These are phyloP conservation scores for Meyerozyma athensensis DNA, from an alignment of 1,139 yeast species.

Conservation along the genomic window DNA sequence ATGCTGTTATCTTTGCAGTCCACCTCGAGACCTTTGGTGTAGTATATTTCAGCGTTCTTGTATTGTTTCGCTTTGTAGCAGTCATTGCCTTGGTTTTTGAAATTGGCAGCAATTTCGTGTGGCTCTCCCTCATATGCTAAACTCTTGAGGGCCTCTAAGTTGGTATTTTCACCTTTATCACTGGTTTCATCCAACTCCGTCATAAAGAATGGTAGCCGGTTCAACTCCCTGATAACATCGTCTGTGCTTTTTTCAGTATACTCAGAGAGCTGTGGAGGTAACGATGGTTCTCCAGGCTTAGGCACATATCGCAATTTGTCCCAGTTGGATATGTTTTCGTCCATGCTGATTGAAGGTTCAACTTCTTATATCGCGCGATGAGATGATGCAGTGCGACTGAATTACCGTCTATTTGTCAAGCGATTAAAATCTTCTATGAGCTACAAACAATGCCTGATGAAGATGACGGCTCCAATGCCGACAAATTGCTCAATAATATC, in stretches of 20 bases:
- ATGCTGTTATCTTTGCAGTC: constrained; percentile 44
- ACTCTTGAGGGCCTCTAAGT: constrained; percentile 83
- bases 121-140: constrained; percentile 96
- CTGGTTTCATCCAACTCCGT: constrained; percentile 74
- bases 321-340: constrained; percentile 42
- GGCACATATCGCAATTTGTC: constrained; percentile 58
- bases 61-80: constrained; percentile 67
- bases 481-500: constrained; percentile 35
- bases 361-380: too few species aligned
- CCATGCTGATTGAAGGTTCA: constrained; percentile 10
- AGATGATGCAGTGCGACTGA: neutral
- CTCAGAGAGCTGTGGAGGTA: constrained; percentile 80
- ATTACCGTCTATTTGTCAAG: too few species aligned
- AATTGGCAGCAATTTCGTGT: constrained; percentile 81
- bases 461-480: constrained; percentile 9
- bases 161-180: constrained; percentile 68
- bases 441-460: neutral
- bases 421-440: neutral
- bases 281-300: constrained; percentile 70
- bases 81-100: constrained; percentile 91
- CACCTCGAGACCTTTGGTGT: constrained; percentile 75
- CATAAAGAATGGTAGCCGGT: constrained; percentile 92
- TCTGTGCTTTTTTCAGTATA: constrained; percentile 64
- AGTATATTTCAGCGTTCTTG: constrained; percentile 70
- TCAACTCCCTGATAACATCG: constrained; percentile 74